Percentiles rank a stretch among this genome's conserved stretches.
phyloP scores from a whole-genome alignment of 441 rosid genomes.

The Corymbia citriodora region DNA sequence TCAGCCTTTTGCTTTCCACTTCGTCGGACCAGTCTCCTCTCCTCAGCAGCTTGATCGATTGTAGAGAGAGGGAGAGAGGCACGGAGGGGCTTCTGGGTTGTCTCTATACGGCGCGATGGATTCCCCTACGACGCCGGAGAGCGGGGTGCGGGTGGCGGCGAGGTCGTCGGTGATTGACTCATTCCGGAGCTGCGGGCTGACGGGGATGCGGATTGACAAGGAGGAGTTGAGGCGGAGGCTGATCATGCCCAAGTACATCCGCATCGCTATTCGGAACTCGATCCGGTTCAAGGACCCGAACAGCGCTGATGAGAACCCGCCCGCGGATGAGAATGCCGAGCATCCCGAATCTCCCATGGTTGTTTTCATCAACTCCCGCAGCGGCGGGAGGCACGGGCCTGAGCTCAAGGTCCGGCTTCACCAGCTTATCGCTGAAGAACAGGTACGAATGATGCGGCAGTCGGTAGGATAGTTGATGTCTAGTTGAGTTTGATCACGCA shows the following conservation, averaged over 20 bases:
- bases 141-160: conserved; percentile 36
- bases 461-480: not conserved
- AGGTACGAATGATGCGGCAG: conserved; percentile 32
- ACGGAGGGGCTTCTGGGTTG: not conserved
- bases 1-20: not conserved
- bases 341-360: conserved; percentile 60
- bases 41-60: not conserved
- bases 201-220: conserved; percentile 62
- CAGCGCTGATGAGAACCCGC: conserved; percentile 16
- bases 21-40: not conserved
- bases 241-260: conserved; percentile 65
- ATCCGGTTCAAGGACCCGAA: conserved; percentile 39
- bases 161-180: conserved; percentile 58
- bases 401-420: conserved; percentile 70
- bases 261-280: conserved; percentile 57
- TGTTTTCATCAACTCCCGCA: conserved; percentile 70
- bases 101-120: conserved; percentile 23
- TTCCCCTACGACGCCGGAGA: conserved; percentile 25
- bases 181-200: conserved; percentile 53
- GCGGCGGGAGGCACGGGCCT: conserved; percentile 91
- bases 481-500: not conserved
- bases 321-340: conserved; percentile 2
- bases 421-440: conserved; percentile 78
- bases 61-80: not conserved
- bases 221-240: conserved; percentile 51